Evolutionary conservation across 2,329 filamentous ascomycete genomes (phyloP).

Genomic region (Xylaria digitata): DNA sequence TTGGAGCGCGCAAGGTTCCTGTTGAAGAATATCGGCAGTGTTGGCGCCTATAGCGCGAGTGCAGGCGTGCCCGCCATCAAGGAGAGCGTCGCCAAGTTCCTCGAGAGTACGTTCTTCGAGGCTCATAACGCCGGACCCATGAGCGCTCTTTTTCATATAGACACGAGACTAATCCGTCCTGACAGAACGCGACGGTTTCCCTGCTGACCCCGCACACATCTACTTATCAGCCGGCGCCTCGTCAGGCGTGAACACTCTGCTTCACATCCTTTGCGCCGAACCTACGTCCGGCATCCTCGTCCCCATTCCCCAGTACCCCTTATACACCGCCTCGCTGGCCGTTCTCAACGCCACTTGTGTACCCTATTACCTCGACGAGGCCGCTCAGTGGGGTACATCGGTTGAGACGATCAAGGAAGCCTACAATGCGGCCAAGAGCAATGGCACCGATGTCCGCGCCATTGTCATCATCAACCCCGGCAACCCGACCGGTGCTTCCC

Average conservation of each 20-base stretch:
- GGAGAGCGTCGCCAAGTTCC: constrained; percentile 90
- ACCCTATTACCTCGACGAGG: constrained; percentile 93
- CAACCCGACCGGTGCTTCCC: constrained; percentile 92
- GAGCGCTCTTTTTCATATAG: background rate
- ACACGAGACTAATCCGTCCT: constrained; percentile 34
- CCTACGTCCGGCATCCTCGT: constrained; percentile 86
- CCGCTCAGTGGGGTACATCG: constrained; percentile 87
- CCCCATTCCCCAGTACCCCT: constrained; percentile 96
- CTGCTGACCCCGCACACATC: constrained; percentile 81
- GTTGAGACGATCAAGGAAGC: constrained; percentile 79
- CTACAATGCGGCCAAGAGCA: constrained; percentile 77
- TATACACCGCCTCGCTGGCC: constrained; percentile 93
- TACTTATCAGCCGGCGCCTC: constrained; percentile 94
- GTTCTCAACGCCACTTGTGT: constrained; percentile 88
- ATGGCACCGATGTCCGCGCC: constrained; percentile 87
- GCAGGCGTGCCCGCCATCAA: constrained; percentile 88
- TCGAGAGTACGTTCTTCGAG: constrained; percentile 73
- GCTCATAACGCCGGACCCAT: background rate
- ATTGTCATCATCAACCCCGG: constrained; percentile 99
- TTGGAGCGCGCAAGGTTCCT: constrained; percentile 84
- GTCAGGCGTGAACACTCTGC: constrained; percentile 91
- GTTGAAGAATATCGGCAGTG: constrained; percentile 85
- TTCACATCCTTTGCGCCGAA: constrained; percentile 86
- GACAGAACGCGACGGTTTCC: constrained; percentile 84
- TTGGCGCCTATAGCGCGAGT: constrained; percentile 96